Conservation (phyloP, 2,329 filamentous ascomycete species). For the Colletotrichum eremochloae region DNA sequence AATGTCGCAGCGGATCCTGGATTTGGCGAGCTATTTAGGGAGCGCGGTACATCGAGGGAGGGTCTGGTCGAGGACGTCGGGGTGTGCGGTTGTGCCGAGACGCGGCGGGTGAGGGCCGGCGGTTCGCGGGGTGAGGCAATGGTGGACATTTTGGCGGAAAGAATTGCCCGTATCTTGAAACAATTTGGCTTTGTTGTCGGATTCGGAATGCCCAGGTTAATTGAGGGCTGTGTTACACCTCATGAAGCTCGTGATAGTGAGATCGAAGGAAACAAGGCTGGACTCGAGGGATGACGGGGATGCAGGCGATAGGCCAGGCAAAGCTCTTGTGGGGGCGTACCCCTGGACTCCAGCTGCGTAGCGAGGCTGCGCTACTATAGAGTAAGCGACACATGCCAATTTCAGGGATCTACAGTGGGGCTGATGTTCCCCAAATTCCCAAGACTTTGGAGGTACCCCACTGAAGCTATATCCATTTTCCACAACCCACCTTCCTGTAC, state of each 20-base stretch:
- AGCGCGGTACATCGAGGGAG: conserved; percentile 76
- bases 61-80: conserved; percentile 82
- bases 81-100: conserved; percentile 66
- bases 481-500: neutral
- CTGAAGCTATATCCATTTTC: conserved; percentile 31
- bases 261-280: conserved; percentile 27
- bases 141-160: conserved; percentile 66
- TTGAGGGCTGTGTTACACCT: neutral
- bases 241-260: conserved; percentile 16
- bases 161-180: neutral
- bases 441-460: conserved; percentile 29
- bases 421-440: neutral
- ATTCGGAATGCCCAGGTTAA: neutral
- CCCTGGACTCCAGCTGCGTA: conserved; percentile 30
- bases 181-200: neutral
- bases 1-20: conserved; percentile 50
- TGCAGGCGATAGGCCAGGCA: conserved; percentile 28
- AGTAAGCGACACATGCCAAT: conserved; percentile 24
- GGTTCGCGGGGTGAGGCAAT: conserved; percentile 74
- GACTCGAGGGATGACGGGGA: conserved; percentile 22
- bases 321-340: conserved; percentile 35
- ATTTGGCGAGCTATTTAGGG: conserved; percentile 69
- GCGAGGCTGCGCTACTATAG: conserved; percentile 32
- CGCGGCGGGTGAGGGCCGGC: conserved; percentile 69
- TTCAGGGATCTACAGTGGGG: conserved; percentile 36